Base-by-base conservation (phyloP, 345 rosid species). In the Gossypium sturtianum region DNA sequence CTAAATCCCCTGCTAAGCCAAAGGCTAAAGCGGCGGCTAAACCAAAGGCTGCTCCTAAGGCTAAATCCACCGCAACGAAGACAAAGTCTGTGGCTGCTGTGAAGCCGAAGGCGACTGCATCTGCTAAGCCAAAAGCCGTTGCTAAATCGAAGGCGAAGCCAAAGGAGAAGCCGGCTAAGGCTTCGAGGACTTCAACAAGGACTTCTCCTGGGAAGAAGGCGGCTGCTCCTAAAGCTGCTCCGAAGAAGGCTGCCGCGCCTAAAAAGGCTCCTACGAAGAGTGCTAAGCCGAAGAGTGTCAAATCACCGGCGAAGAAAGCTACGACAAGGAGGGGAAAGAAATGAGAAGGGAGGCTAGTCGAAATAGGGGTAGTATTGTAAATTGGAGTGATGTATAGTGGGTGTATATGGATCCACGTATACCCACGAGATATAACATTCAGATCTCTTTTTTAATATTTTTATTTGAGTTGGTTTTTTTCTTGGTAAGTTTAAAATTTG, bases 131-230 rank as follows among this genome's bases (percentile, higher is more conserved):
- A 0, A 84, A 82, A 29, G 71, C 78, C 0, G 66, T 76, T 0
- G 61, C 84, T 23, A 61, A 76, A 12, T 73, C 80, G 9, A 83
- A 84, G 68, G 66, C 82, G 7, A 72, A 72, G 79, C 77, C 47
- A 41, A 83, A 84, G 66, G 90, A 85, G 76, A 87, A 86, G 81
- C 92, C 94, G 17, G 88, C 84, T 0, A 92, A 92, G 81, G 88
- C 82, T 3, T 57, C 93, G 0, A 89, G 91, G 75, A 86, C 97
- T 11, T 89, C 97, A 0, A 79, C 87, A 2, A 83, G 94, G 77
- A 87, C 88, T 0, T 76, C 92, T 49, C 92, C 97, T 0, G 94
- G 94, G 68, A 91, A 79, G 80, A 91, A 71, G 29, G 76, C 80
- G 0, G 85, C 84, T 10, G 83, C 85, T 76, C 6, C 70, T 22